Evolutionary conservation across 352 stramenopile species (phyloP).

Genomic region (Thraustochytrium striatum): DNA sequence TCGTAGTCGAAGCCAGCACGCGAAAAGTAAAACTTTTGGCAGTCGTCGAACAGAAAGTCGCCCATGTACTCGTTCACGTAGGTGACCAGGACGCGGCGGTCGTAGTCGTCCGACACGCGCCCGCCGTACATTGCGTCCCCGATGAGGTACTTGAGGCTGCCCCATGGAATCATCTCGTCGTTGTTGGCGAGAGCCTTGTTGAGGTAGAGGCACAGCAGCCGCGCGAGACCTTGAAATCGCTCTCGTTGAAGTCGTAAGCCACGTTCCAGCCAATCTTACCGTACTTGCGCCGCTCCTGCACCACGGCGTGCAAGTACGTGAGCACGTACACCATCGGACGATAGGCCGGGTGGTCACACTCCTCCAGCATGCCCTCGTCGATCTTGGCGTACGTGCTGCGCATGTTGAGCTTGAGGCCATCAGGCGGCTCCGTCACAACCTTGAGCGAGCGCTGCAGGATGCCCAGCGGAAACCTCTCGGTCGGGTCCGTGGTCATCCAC

Average conservation of each 20-base stretch:
- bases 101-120: slow-evolving; percentile 90
- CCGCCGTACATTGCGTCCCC: slow-evolving; percentile 94
- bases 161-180: slow-evolving; percentile 88
- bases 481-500: slow-evolving; percentile 91
- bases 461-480: slow-evolving; percentile 85
- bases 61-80: slow-evolving; percentile 92
- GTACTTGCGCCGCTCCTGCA: slow-evolving; percentile 90
- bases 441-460: slow-evolving; percentile 90
- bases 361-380: slow-evolving; percentile 78
- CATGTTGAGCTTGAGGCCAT: slow-evolving; percentile 94
- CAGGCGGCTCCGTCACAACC: slow-evolving; percentile 88
- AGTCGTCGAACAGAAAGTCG: slow-evolving; percentile 91
- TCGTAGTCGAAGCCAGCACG: slow-evolving; percentile 83
- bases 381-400: slow-evolving; percentile 83
- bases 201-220: slow-evolving; percentile 83
- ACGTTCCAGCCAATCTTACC: slow-evolving; percentile 95
- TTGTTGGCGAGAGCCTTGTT: slow-evolving; percentile 84
- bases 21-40: slow-evolving; percentile 86
- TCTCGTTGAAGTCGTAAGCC: slow-evolving; percentile 94
- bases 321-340: slow-evolving; percentile 86
- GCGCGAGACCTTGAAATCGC: slow-evolving; percentile 86
- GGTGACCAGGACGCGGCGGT: slow-evolving; percentile 73
- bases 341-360: slow-evolving; percentile 85
- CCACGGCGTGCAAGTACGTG: slow-evolving; percentile 89
- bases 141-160: slow-evolving; percentile 81